These are phyloP conservation scores for Arxiozyma heterogenica DNA, from an alignment of 1,139 yeast genomes.

Conservation along the genomic window DNA sequence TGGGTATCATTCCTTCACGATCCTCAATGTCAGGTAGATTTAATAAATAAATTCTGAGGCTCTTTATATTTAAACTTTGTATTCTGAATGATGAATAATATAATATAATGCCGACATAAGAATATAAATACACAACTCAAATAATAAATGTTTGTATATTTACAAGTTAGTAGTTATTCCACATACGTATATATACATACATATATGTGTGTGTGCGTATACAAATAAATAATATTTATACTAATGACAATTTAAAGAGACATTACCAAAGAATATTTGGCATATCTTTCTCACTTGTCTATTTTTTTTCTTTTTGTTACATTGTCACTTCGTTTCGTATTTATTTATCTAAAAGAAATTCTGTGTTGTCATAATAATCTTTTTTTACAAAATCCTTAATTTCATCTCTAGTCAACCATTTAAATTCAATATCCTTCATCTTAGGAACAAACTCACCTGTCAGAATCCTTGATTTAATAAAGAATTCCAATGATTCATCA, in stretches of 20 bases:
- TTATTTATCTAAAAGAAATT: conserved; percentile 38
- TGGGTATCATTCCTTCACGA: not conserved
- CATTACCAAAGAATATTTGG: no score
- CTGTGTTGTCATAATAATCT: conserved; percentile 46
- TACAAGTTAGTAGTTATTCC: conserved; percentile 2
- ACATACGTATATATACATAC: not conserved
- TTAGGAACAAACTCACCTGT: conserved; percentile 69
- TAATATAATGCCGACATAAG: not conserved
- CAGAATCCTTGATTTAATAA: conserved; percentile 79
- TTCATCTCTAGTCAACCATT: conserved; percentile 85
- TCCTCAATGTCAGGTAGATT: not conserved
- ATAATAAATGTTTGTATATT: conserved; percentile 1
- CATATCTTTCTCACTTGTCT: not conserved
- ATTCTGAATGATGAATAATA: no score
- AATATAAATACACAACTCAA: not conserved
- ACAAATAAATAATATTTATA: no score
- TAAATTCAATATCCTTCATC: conserved; percentile 37
- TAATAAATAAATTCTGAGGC: not conserved
- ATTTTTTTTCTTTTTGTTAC: not conserved
- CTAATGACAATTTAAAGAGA: no score
- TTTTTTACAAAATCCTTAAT: conserved; percentile 45
- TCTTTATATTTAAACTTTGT: no score
- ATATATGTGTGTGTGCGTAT: no score
- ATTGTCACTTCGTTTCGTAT: not conserved
- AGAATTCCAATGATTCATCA: conserved; percentile 36